These are phyloP conservation scores for Coprinopsis sp. DNA, from an alignment of 768 basidiomycete genomes.

Conservation along the genomic window DNA sequence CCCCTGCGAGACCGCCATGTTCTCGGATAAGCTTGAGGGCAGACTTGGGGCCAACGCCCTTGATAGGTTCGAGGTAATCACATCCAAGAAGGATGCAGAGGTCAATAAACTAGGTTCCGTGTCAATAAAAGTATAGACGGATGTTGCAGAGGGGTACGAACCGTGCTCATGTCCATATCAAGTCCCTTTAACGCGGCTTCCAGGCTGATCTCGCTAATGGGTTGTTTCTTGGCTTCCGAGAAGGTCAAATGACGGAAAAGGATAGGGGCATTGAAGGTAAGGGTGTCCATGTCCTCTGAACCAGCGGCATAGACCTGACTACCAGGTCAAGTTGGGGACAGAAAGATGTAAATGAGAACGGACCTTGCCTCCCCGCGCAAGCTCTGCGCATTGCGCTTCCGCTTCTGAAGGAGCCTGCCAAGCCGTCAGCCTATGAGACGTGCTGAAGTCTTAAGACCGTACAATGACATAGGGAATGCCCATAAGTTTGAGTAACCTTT, in stretches of 20 bases:
- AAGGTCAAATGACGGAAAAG: conserved; percentile 95
- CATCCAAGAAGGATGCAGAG: conserved; percentile 95
- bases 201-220: conserved; percentile 89
- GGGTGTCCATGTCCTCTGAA: conserved; percentile 99
- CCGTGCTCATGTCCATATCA: conserved; percentile 89
- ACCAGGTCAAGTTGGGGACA: background rate
- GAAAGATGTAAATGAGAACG: background rate
- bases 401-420: conserved; percentile 94
- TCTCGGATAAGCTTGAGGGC: conserved; percentile 91
- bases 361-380: conserved; percentile 94
- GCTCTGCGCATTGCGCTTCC: conserved; percentile 97
- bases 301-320: conserved; percentile 91
- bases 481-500: conserved; percentile 84
- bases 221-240: conserved; percentile 95
- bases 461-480: conserved; percentile 95
- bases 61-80: conserved; percentile 99
- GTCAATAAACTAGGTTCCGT: conserved; percentile 74
- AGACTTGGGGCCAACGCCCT: conserved; percentile 92
- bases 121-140: background rate
- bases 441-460: conserved; percentile 20
- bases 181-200: conserved; percentile 81
- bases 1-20: conserved; percentile 61
- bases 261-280: conserved; percentile 91
- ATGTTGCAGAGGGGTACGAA: conserved; percentile 23
- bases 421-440: conserved; percentile 2